A percentile compares a stretch with the other conserved stretches of the same genome.
These are phyloP conservation scores for Fusarium sp. DNA, from an alignment of 2,329 filamentous ascomycete genomes.

Conservation along the genomic window DNA sequence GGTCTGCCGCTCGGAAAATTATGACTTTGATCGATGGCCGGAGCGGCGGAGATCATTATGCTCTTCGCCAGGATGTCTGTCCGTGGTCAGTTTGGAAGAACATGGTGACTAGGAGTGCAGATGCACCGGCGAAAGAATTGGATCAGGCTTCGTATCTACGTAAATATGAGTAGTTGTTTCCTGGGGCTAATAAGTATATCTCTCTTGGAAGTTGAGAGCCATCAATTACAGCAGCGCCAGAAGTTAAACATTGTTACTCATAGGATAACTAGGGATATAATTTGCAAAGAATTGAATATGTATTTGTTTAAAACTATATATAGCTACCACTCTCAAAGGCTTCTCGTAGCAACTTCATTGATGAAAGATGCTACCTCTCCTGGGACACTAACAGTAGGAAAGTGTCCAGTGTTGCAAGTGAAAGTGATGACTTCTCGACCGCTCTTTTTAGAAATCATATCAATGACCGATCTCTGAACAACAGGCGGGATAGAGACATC, in stretches of 20 bases:
- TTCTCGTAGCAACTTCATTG: background rate
- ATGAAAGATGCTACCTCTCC: background rate
- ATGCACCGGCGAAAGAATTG: accelerated
- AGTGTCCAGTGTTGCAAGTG: background rate
- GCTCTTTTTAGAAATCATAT: background rate
- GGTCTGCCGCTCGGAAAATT: background rate
- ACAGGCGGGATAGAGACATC: background rate
- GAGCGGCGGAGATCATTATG: no score
- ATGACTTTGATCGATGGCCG: background rate
- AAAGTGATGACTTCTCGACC: background rate
- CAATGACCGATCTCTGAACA: background rate
- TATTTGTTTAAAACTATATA: accelerated
- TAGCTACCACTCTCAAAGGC: accelerated
- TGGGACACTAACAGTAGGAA: background rate
- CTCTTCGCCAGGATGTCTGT: background rate
- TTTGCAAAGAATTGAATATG: no score
- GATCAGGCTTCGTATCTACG: accelerated
- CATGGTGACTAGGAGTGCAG: accelerated
- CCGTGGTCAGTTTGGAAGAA: no score
- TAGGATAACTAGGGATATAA: no score
- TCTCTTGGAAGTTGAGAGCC: accelerated
- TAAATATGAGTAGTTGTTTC: accelerated
- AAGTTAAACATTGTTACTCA: background rate
- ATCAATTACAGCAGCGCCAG: no score
- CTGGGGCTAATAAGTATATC: accelerated